Evolutionary conservation across 805 yeast genomes (phyloP).

Genomic region (Debaryomyces castellii): DNA sequence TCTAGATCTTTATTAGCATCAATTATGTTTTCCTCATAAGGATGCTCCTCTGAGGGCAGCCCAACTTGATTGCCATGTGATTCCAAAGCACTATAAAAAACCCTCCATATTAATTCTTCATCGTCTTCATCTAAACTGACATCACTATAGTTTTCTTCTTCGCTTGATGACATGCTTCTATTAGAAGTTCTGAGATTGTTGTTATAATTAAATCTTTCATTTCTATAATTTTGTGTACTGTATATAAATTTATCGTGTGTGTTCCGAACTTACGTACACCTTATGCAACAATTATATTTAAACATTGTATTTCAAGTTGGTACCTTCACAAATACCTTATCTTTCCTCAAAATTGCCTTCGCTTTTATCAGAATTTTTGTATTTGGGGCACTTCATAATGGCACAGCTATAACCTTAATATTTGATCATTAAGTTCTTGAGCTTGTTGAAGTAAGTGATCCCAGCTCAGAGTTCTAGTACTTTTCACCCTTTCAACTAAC

Average conservation of each 20-base stretch:
- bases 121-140: constrained; percentile 45
- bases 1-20: constrained; percentile 14
- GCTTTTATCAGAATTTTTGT: too few species aligned
- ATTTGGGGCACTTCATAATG: too few species aligned
- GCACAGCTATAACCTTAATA: not conserved
- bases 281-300: too few species aligned
- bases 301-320: too few species aligned
- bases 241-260: too few species aligned
- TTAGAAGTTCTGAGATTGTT: too few species aligned
- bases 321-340: too few species aligned
- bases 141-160: constrained; percentile 24
- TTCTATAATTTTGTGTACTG: not conserved
- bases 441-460: not conserved
- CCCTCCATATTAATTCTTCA: constrained; percentile 44
- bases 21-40: constrained; percentile 11
- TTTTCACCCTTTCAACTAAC: not conserved
- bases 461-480: not conserved
- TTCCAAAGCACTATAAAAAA: constrained; percentile 32
- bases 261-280: too few species aligned
- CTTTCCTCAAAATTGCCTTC: too few species aligned
- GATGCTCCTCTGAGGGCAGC: constrained; percentile 2
- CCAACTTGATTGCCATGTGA: constrained; percentile 1
- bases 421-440: not conserved
- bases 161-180: not conserved
- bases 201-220: not conserved